These are phyloP conservation scores for Candida sanyaensis DNA, from an alignment of 1,139 yeast species.

Conservation along the genomic window DNA sequence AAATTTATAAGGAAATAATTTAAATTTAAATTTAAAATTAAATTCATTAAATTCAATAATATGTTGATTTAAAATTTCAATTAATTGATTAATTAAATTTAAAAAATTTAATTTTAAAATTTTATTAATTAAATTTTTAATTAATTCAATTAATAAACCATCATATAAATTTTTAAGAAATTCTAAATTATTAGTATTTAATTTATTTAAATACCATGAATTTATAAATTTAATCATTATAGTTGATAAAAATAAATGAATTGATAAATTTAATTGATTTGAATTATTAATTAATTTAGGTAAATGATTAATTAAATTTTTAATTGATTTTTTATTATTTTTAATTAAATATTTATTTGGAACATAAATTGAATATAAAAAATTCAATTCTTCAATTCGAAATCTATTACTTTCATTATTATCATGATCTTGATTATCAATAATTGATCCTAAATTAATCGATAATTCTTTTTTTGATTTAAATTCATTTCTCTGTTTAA, in stretches of 20 bases:
- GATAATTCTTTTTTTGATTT: neutral
- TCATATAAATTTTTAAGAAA: conserved; percentile 33
- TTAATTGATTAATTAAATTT: conserved; percentile 25
- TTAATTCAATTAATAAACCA: conserved; percentile 29
- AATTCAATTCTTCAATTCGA: conserved; percentile 29
- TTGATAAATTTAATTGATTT: conserved; percentile 30
- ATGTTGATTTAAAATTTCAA: conserved; percentile 30
- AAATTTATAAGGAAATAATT: conserved; percentile 17
- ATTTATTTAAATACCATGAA: conserved; percentile 42
- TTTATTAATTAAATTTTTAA: conserved; percentile 26
- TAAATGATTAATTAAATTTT: conserved; percentile 28
- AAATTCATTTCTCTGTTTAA: conserved; percentile 9
- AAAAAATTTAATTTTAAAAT: conserved; percentile 16
- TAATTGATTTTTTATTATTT: conserved; percentile 24
- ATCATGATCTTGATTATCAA: too few relatives aligned
- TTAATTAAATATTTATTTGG: conserved; percentile 32
- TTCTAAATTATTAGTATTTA: conserved; percentile 41
- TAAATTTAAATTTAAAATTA: too few relatives aligned
- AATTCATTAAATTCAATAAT: conserved; percentile 17
- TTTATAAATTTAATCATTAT: conserved; percentile 36
- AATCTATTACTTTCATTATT: too few relatives aligned
- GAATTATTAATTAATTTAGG: conserved; percentile 22
- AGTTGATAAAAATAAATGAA: conserved; percentile 39
- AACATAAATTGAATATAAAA: conserved; percentile 35
- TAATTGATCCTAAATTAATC: too few relatives aligned